phyloP scores from a whole-genome alignment of 2,329 filamentous ascomycete genomes.

The Colletotrichum zoysiae region DNA sequence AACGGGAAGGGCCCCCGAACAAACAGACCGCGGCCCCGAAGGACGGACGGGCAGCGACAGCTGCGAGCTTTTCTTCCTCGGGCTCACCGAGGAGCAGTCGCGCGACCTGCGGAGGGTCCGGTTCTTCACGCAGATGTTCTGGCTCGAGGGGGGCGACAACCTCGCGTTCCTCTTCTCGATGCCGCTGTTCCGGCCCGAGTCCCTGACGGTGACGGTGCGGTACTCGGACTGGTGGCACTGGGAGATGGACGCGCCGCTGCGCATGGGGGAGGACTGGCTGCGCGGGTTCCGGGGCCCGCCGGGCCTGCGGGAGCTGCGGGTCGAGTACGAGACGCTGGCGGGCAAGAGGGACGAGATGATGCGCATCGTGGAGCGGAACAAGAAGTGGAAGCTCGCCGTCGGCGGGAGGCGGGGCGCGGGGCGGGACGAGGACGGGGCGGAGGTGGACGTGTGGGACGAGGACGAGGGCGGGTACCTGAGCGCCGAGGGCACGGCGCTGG shows the following conservation, averaged over 20 bases:
- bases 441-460: not conserved
- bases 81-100: conserved; percentile 44
- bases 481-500: conserved; percentile 20
- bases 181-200: conserved; percentile 50
- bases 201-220: conserved; percentile 59
- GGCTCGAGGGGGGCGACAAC: conserved; percentile 48
- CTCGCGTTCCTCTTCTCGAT: conserved; percentile 47
- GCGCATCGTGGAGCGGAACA: conserved; percentile 52
- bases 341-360: conserved; percentile 60
- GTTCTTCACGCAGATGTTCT: conserved; percentile 59
- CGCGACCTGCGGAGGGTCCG: conserved; percentile 45
- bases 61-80: conserved; percentile 13
- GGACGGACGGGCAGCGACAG: not conserved
- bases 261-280: conserved; percentile 55
- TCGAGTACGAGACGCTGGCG: conserved; percentile 63
- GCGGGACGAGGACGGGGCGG: not conserved
- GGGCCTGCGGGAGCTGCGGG: conserved; percentile 54
- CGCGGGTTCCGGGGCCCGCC: conserved; percentile 43
- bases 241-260: conserved; percentile 54
- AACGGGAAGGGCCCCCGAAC: not conserved
- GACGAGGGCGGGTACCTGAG: conserved; percentile 22
- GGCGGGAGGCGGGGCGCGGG: not conserved
- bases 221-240: conserved; percentile 64
- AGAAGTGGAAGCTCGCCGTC: conserved; percentile 27
- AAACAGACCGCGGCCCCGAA: conserved; percentile 28